Evolutionary conservation across 2,329 filamentous ascomycete genomes (phyloP), one percentile per base, ranked within the genome.

Genomic region (Pleomassaria siparia): DNA sequence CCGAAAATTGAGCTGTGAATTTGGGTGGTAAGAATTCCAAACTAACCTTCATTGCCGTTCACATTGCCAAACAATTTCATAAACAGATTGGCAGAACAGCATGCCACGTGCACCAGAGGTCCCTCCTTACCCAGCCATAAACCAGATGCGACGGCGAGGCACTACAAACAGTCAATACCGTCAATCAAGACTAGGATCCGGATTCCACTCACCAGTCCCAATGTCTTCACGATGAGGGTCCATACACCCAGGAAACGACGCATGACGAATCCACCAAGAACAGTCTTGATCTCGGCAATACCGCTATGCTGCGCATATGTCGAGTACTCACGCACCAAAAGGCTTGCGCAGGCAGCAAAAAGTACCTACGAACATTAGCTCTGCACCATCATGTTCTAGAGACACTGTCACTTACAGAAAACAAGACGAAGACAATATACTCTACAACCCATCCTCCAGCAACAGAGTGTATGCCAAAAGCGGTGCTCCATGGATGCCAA

Each of bases 41-140:
- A 55, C 73, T 44, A 65, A 88, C 88, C 88, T 81, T 99, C 92
- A 64, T 99, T 97, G 43, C 80, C 80, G 55, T 89, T 89, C 50
- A 97, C 86, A 56, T 81, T 85, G 33, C 81, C 78, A 58, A 95
- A 96, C 9, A 92, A 75, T 68, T 95, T 95, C 82, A 94, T 95
- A 64, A 96, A 91, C 9, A 96, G 74, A 66, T 95, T 96, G 39
- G 92, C 91, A 66, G 91, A 96, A 70, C 94, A 97, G 73, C 94
- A 97, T 50, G 92, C 92, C 18, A 97, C 91, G 71, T 99, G 92
- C 5, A 99, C 92, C 29, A 97, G 75, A 1, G 92, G 92, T 1
- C 92, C 92, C 76, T 99, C 92, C 71, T 97, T 97, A 25, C 92
- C 92, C 12, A 97, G 77, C 92, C 94, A 97, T 78, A 99, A 86